Base-by-base conservation (phyloP, 2,329 filamentous ascomycete species). In the Verticillium tricorpus region DNA sequence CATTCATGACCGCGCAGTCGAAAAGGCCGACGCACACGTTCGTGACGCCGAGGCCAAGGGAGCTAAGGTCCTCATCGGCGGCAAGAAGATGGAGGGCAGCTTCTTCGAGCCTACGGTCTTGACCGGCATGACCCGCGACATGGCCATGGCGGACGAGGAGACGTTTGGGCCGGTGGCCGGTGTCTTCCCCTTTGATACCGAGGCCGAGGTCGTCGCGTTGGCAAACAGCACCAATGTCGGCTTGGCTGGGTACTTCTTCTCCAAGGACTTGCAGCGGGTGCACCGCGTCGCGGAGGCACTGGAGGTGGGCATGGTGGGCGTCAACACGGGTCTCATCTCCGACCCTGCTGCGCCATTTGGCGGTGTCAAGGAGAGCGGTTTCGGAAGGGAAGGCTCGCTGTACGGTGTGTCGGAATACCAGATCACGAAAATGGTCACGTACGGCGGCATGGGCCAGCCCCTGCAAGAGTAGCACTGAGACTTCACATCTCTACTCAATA, bases 161-260 rank as follows among this genome's bases (percentile, higher is more conserved):
- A 99, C 94, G 0, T 99, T 99, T 73, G 95, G 95, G 0, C 95
- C 95, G 2, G 90, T 98, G 0, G 94, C 93, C 0, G 94, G 91
- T 0, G 77, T 98, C 15, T 97, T 97, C 80, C 84, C 88, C 57
- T 99, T 98, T 72, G 85, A 91, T 56, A 92, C 89, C 0, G 95
- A 98, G 77, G 88, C 90, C 60, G 93, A 98, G 70, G 95, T 97
- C 5, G 87, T 98, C 34, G 81, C 85, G 65, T 78, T 94, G 67
- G 94, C 95, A 4, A 99, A 99, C 76, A 76, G 80, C 52, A 82
- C 91, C 1, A 88, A 94, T 59, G 93, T 98, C 40, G 95, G 95
- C 1, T 82, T 99, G 39, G 95, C 94, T 0, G 94, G 92, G 1
- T 98, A 98, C 79, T 97, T 99, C 80, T 98, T 92, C 81, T 93